Conservation (phyloP, 2,329 filamentous ascomycete genomes). For the Penicillium verrucosum region DNA sequence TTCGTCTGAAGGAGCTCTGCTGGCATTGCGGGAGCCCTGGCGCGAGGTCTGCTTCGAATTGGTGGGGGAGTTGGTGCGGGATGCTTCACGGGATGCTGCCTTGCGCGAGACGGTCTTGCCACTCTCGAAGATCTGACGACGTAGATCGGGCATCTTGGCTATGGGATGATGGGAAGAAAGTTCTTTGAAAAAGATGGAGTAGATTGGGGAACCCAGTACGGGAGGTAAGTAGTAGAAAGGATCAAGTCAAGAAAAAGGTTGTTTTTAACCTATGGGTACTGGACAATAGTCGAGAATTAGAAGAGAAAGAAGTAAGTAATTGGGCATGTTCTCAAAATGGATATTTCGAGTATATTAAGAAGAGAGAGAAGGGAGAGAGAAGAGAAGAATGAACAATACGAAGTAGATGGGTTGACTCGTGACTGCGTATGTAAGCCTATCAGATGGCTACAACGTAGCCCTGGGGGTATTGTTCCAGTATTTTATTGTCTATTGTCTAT, state of each 20-base stretch:
- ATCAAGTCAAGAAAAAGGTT: background rate
- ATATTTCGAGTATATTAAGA: background rate
- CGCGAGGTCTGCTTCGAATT: slow-evolving; percentile 53
- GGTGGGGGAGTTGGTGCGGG: slow-evolving; percentile 51
- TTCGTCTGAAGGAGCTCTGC: slow-evolving; percentile 58
- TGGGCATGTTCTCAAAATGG: background rate
- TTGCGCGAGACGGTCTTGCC: slow-evolving; percentile 64
- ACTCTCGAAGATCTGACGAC: slow-evolving; percentile 61
- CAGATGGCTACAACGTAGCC: background rate
- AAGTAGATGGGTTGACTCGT: background rate
- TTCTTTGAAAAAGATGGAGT: background rate
- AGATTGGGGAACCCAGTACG: background rate
- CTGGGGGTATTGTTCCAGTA: too few species aligned
- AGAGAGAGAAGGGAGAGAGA: background rate
- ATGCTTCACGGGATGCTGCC: slow-evolving; percentile 54
- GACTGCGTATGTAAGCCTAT: slow-evolving; percentile 5
- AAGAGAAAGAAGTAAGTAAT: background rate
- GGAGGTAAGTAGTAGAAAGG: background rate
- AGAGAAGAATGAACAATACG: background rate
- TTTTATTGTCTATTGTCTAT: too few species aligned
- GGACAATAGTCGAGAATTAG: background rate
- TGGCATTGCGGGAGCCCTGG: slow-evolving; percentile 53
- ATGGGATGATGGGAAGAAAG: background rate
- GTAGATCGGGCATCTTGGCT: slow-evolving; percentile 46
- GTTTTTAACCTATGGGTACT: slow-evolving; percentile 1